Evolutionary conservation across 177 flowering plant genomes (phyloP).

Genomic region (Telopea speciosissima): DNA sequence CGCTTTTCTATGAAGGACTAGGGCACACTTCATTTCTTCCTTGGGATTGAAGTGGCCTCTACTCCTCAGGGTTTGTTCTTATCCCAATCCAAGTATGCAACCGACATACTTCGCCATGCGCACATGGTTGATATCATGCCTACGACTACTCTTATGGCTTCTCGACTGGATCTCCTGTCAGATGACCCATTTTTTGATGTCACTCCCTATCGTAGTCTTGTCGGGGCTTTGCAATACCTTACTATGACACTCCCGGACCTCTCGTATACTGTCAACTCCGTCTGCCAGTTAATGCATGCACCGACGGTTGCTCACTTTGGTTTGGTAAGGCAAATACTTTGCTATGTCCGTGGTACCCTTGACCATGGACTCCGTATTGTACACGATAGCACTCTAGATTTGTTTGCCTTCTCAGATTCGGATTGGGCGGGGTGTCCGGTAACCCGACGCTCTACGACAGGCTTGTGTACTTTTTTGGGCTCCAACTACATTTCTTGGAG

Average conservation of each 20-base stretch:
- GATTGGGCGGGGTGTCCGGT: slow-evolving; percentile 3
- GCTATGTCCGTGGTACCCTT: background rate
- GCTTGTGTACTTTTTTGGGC: background rate
- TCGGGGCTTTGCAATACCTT: slow-evolving; percentile 1
- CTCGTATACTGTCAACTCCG: background rate
- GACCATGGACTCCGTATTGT: background rate
- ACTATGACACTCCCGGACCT: background rate
- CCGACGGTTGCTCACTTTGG: background rate
- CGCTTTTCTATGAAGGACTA: background rate
- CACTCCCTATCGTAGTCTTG: background rate
- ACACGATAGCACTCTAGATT: background rate
- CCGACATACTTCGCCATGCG: background rate
- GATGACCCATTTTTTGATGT: background rate
- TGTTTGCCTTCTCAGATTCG: background rate
- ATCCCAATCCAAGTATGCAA: background rate
- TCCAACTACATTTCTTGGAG: slow-evolving; percentile 2
- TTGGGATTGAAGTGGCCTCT: background rate
- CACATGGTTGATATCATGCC: background rate
- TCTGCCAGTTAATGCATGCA: slow-evolving; percentile 4
- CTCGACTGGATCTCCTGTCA: background rate
- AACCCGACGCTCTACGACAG: background rate
- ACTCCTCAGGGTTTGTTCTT: background rate
- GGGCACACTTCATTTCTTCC: background rate
- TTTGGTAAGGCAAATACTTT: background rate
- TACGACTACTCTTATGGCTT: background rate